Conservation (phyloP, 495 filamentous ascomycete genomes). For the Hypoxylon trugodes region DNA sequence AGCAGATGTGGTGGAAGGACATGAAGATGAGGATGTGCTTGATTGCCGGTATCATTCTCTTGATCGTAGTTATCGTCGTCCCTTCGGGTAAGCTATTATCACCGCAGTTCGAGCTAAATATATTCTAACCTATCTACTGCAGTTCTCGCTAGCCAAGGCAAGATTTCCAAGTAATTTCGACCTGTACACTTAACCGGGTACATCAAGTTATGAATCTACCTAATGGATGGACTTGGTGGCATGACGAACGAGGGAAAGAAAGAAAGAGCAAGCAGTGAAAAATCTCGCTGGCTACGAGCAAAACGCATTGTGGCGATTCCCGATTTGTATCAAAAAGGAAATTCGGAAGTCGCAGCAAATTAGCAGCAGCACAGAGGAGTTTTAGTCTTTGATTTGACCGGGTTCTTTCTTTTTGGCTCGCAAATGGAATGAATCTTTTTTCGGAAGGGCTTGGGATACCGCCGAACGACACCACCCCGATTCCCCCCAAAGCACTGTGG, state of each 20-base stretch:
- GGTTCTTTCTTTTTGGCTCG: constrained; percentile 29
- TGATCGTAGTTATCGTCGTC: constrained; percentile 92
- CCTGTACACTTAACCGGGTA: constrained; percentile 18
- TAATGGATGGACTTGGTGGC: constrained; percentile 22
- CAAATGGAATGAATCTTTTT: constrained; percentile 21
- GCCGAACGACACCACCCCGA: background rate
- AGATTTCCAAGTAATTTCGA: constrained; percentile 20
- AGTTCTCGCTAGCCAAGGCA: constrained; percentile 39
- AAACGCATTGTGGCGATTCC: constrained; percentile 11
- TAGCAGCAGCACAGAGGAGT: constrained; percentile 30
- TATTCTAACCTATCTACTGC: constrained; percentile 6
- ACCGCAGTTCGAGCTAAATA: background rate
- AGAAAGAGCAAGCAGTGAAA: background rate
- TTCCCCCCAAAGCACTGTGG: background rate
- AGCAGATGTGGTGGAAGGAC: constrained; percentile 87
- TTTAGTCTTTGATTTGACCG: constrained; percentile 37
- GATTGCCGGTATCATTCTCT: constrained; percentile 83
- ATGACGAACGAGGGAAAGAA: constrained; percentile 9
- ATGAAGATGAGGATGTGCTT: constrained; percentile 99
- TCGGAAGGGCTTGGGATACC: constrained; percentile 39
- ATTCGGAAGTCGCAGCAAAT: constrained; percentile 20
- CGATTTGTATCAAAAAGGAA: constrained; percentile 10
- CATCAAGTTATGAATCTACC: constrained; percentile 23
- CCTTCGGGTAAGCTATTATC: constrained; percentile 70
- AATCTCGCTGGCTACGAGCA: constrained; percentile 41